Evolutionary conservation across 208 protist genomes (phyloP), one percentile per base, ranked within the genome.

Genomic region (Dictyostelium gargantuum): DNA sequence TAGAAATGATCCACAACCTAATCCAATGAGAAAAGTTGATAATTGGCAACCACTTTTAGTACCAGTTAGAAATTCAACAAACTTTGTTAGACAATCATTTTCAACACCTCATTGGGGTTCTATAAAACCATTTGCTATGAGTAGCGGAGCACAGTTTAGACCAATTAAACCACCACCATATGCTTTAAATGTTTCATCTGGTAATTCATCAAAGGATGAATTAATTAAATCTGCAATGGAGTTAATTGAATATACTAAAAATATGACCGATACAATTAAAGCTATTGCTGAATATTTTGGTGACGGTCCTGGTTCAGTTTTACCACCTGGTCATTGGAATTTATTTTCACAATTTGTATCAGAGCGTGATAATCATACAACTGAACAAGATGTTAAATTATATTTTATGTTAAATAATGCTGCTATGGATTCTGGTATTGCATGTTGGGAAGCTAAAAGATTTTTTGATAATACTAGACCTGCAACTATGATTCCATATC

Each of bases 331-430:
- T 73, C 80, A 85, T 85, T 85, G 80, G 80, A 40, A 54, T 61
- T 35, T 73, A n/a, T 73, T 85, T 54, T 23, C 58, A 42, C 44
- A 66, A 40, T 68, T 26, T 50, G 58, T 85, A 26, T 73, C 58
- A 4, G 0, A 85, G 29, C 17, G 80, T 42, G 80, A 85, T 85
- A 32, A 73, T 15, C 21, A 85, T 42, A 29, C 32, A 19, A 8
- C 73, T 23, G 58, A 50, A 17, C 1, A 85, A 29, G 80, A 85
- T 85, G 44, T 85, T 29, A 85, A 73, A 54, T 23, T 85, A n/a
- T 85, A 42, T 21, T 85, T 85, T 19, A 85, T 85, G 58, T 42
- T 85, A 29, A 35, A 35, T 42, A 85, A 85, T 85, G 80, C 80
- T 54, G 23, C 29, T 8, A 15, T 73, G 23, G 80, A 85, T 73